Percentiles rank a stretch among this genome's conserved stretches.
These are phyloP conservation scores for Pleurotus ostreatus DNA, from an alignment of 768 basidiomycete species.

Conservation along the genomic window DNA sequence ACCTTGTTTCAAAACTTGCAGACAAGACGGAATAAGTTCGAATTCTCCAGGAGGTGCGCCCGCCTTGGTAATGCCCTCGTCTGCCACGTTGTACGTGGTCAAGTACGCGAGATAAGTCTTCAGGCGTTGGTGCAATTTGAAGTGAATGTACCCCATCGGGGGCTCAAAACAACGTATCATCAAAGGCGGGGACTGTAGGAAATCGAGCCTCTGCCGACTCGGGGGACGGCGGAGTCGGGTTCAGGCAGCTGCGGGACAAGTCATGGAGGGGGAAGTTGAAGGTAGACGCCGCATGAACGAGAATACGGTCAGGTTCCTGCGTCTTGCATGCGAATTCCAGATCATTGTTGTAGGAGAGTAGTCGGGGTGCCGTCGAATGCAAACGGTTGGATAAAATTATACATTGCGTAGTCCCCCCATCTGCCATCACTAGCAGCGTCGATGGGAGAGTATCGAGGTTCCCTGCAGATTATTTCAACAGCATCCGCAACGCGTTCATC, in stretches of 20 bases:
- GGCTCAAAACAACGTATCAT: background rate
- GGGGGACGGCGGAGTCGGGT: slow-evolving; percentile 4
- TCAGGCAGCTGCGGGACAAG: slow-evolving; percentile 9
- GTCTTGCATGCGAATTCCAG: background rate
- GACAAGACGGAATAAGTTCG: background rate
- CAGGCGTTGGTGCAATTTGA: background rate
- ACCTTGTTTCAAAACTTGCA: background rate
- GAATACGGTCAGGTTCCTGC: slow-evolving; percentile 9
- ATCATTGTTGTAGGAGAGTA: background rate
- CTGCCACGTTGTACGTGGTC: background rate
- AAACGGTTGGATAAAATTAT: background rate
- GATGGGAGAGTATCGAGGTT: background rate
- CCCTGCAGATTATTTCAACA: background rate
- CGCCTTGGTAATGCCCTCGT: background rate
- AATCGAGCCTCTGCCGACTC: slow-evolving; percentile 5
- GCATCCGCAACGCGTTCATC: slow-evolving; percentile 11
- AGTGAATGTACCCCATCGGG: background rate
- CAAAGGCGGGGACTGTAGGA: slow-evolving; percentile 12
- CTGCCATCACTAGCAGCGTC: background rate
- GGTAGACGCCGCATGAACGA: slow-evolving; percentile 13
- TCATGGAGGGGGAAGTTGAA: slow-evolving; percentile 13
- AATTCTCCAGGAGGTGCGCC: background rate
- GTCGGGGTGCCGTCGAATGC: background rate
- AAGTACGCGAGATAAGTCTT: background rate
- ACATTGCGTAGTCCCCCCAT: slow-evolving; percentile 1